Evolutionary conservation across 192 early-diverging fungal species (phyloP).

Genomic region (Chytriomyces sp.): DNA sequence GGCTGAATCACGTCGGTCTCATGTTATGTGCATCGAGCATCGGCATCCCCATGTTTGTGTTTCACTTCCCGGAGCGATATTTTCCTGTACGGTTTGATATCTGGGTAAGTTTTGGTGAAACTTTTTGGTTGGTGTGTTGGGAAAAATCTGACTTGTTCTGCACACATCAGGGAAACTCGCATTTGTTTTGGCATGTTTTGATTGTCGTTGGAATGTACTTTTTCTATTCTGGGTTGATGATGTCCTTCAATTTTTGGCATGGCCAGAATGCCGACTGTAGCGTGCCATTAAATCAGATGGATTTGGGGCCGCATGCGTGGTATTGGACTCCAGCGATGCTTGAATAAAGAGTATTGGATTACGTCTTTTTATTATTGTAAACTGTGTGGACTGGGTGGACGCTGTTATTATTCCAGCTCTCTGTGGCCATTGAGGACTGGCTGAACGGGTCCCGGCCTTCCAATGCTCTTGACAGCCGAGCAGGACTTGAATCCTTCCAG

Average conservation of each 20-base stretch:
- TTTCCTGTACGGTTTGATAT: slow-evolving; percentile 82
- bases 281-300: background rate
- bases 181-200: background rate
- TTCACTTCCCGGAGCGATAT: slow-evolving; percentile 79
- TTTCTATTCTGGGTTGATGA: background rate
- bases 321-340: background rate
- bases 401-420: no score
- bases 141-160: no score
- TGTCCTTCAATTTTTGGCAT: background rate
- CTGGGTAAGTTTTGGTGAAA: slow-evolving; percentile 53
- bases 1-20: background rate
- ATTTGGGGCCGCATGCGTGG: background rate
- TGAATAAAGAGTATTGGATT: no score
- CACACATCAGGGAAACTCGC: background rate
- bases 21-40: background rate
- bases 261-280: background rate
- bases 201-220: background rate
- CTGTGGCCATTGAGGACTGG: no score
- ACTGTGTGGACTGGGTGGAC: no score
- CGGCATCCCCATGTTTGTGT: slow-evolving; percentile 84
- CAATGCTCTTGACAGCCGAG: no score
- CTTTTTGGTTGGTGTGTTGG: no score
- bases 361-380: no score
- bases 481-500: no score
- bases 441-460: no score